These are phyloP conservation scores for Hypholoma sublateritium DNA, from an alignment of 768 basidiomycete genomes.

Conservation along the genomic window DNA sequence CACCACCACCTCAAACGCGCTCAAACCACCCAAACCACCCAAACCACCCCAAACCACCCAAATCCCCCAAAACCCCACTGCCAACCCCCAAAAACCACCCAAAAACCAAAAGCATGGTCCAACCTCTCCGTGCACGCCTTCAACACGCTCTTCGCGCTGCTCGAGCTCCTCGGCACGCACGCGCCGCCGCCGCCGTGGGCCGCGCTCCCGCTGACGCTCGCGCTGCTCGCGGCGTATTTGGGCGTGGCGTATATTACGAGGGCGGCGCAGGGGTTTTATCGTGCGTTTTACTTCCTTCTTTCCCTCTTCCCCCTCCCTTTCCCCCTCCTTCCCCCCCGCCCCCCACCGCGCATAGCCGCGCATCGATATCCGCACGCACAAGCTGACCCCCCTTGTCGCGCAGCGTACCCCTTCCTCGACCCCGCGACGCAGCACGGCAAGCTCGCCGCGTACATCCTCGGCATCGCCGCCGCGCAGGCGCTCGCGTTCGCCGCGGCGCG, in stretches of 20 bases:
- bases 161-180: constrained; percentile 60
- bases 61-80: not conserved
- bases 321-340: no score
- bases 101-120: constrained; percentile 38
- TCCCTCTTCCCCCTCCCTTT: no score
- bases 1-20: no score
- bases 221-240: constrained; percentile 57
- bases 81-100: no score
- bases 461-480: constrained; percentile 50
- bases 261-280: constrained; percentile 61
- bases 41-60: no score
- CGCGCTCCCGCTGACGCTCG: constrained; percentile 42
- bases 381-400: not conserved
- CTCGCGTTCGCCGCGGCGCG: constrained; percentile 53
- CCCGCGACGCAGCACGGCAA: constrained; percentile 40
- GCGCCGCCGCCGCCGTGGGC: constrained; percentile 52
- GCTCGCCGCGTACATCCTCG: constrained; percentile 63
- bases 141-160: constrained; percentile 54
- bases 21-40: no score
- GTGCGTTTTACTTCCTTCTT: constrained; percentile 38
- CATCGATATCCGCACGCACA: no score
- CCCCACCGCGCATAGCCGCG: no score
- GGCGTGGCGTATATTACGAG: constrained; percentile 69
- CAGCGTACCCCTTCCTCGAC: constrained; percentile 69
- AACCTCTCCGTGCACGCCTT: constrained; percentile 62